Evolutionary conservation across 768 basidiomycete genomes (phyloP).

Genomic region (Tylopilus sp.): DNA sequence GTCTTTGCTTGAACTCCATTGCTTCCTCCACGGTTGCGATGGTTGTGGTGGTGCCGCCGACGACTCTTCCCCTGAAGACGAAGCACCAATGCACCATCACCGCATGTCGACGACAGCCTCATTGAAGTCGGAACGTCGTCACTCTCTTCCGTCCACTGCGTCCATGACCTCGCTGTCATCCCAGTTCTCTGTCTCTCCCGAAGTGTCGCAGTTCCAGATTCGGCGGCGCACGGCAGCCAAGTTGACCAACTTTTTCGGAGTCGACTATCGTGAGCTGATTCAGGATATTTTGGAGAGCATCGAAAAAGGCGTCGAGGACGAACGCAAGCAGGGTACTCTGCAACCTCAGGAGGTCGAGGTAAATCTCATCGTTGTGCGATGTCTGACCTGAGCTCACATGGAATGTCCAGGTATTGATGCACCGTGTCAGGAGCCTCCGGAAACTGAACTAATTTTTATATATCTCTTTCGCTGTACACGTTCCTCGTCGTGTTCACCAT

Average conservation of each 20-base stretch:
- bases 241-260: constrained; percentile 84
- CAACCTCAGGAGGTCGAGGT: constrained; percentile 72
- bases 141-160: constrained; percentile 63
- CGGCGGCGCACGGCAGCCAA: constrained; percentile 77
- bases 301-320: constrained; percentile 71
- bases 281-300: constrained; percentile 78
- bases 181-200: constrained; percentile 41
- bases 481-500: neutral
- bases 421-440: constrained; percentile 31
- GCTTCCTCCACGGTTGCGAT: constrained; percentile 53
- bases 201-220: constrained; percentile 53
- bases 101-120: constrained; percentile 37
- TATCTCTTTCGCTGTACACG: constrained; percentile 2
- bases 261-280: constrained; percentile 76
- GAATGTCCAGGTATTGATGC: constrained; percentile 45
- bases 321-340: constrained; percentile 59
- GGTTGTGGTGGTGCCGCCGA: too few relatives aligned
- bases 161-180: constrained; percentile 60
- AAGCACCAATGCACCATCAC: constrained; percentile 16
- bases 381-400: constrained; percentile 6
- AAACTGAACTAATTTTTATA: constrained; percentile 10
- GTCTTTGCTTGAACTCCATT: constrained; percentile 72
- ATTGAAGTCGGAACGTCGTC: constrained; percentile 58
- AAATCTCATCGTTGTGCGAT: constrained; percentile 19
- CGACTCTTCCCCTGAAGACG: constrained; percentile 23